Evolutionary conservation across 23 red algal species (phyloP), one percentile per base, ranked within the genome.

Genomic region (Porphyridium purpureum): DNA sequence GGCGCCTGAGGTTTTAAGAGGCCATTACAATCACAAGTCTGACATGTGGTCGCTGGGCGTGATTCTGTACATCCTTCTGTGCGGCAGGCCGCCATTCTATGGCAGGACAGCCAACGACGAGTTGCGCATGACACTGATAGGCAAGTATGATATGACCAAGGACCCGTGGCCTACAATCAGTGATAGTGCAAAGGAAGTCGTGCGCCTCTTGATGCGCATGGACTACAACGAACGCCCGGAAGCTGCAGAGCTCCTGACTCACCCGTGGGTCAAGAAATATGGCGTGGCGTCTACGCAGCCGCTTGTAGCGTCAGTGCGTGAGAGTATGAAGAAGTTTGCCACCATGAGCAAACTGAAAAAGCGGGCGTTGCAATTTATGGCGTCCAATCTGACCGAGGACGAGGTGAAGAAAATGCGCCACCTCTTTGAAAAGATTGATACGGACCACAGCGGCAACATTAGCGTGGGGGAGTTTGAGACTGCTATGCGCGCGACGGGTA

Each of bases 1-100:
- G 47, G 90, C 90, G n/a, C 90, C 90, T 29, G 90, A 98, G 57
- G 76, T 98, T 50, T 49, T 98, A 27, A 46, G 66, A 6, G 58
- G 90, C 52, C 73, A 98, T 30, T 82, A 98, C 60, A 73, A 70
- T 33, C 72, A 72, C 27, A 76, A 98, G 74, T 78, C 79, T 4
- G 90, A 98, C 30, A 49, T 98, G 23, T 98, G 90, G 90, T 77
- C 76, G 9, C 68, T 81, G 47, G 38, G 38, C 11, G 38, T 44
- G 11, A 17, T 44, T 44, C 17, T 44, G 38, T 44, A 44, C 38
- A 44, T 44, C 11, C 17, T 44, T 11, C 38, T 44, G 17, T 44
- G 11, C 11, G 38, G 38, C 11, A 44, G 17, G 17, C 11, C 17
- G 11, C 38, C 38, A 11, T 44, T 44, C 38, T 44, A 44, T 17